Evolutionary conservation across 139 green algal genomes (phyloP).

Genomic region (Pseudopediastrum boryanum): DNA sequence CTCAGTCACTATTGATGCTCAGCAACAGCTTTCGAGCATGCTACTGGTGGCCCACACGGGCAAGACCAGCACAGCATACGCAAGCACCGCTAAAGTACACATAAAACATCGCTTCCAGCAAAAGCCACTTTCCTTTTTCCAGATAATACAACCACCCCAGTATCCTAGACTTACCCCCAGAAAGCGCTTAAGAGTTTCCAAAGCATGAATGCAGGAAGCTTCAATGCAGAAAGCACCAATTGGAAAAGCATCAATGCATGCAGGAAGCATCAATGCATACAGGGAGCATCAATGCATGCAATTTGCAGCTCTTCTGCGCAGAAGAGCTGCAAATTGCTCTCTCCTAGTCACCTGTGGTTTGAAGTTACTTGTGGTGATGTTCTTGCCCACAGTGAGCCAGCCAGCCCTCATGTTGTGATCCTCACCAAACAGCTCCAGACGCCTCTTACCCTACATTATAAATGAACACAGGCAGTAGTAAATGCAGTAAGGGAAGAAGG

Average conservation of each 20-base stretch:
- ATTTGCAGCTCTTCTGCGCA: neutral
- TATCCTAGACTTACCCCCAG: neutral
- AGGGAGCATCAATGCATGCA: neutral
- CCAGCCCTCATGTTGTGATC: conserved; percentile 86
- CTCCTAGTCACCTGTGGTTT: conserved; percentile 45
- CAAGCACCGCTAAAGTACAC: too few relatives aligned
- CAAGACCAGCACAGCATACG: too few relatives aligned
- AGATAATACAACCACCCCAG: too few relatives aligned
- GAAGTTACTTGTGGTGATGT: conserved; percentile 79
- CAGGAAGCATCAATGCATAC: neutral
- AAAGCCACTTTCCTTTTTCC: too few relatives aligned
- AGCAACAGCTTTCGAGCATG: too few relatives aligned
- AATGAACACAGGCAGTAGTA: too few relatives aligned
- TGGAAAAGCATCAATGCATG: neutral
- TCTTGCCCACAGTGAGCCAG: conserved; percentile 81
- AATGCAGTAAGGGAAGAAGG: too few relatives aligned
- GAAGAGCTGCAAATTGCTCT: neutral
- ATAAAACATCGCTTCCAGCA: too few relatives aligned
- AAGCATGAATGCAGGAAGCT: neutral
- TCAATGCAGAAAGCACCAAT: too few relatives aligned
- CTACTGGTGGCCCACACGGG: too few relatives aligned
- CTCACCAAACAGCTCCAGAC: conserved; percentile 88
- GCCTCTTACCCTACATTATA: too few relatives aligned
- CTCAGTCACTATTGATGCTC: too few relatives aligned
- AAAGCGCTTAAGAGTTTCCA: neutral